Percentiles rank a stretch among this genome's conserved stretches.
phyloP scores from a whole-genome alignment of 2,329 filamentous ascomycete species.

The Fusarium compactum region DNA sequence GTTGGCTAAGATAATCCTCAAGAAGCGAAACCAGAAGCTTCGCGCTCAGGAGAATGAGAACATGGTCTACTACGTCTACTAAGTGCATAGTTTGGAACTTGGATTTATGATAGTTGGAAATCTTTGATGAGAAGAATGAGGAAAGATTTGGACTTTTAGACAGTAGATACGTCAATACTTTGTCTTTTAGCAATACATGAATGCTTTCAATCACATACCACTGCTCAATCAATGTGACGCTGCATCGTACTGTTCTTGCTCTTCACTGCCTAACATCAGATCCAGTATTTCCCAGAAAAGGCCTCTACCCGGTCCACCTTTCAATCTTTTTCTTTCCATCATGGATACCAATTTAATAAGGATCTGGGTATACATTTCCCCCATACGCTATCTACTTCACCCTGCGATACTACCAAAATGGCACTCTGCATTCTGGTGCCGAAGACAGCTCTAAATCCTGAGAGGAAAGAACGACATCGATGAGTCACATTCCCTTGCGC shows the following conservation, averaged over 20 bases:
- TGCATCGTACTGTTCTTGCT: background rate
- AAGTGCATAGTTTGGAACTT: background rate
- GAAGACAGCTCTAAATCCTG: background rate
- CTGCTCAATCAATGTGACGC: background rate
- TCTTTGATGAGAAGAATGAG: background rate
- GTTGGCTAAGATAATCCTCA: slow-evolving; percentile 53
- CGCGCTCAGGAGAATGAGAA: slow-evolving; percentile 43
- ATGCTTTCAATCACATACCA: background rate
- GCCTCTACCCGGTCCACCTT: background rate
- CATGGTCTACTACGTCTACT: slow-evolving; percentile 50
- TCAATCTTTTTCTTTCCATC: background rate
- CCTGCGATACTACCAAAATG: too few relatives aligned
- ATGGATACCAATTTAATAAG: background rate
- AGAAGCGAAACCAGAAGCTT: slow-evolving; percentile 53
- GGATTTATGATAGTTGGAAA: background rate
- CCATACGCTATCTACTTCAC: too few relatives aligned
- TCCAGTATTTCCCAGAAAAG: background rate
- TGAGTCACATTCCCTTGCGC: background rate
- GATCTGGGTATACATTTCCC: background rate
- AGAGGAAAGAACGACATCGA: background rate
- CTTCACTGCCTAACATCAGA: background rate
- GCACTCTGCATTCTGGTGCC: background rate
- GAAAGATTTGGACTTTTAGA: background rate
- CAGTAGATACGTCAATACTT: slow-evolving; percentile 32
- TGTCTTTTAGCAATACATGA: slow-evolving; percentile 1